Evolutionary conservation across 2,329 filamentous ascomycete species (phyloP), one percentile per base, ranked within the genome.

Genomic region (Microcyclospora tardicrescens): DNA sequence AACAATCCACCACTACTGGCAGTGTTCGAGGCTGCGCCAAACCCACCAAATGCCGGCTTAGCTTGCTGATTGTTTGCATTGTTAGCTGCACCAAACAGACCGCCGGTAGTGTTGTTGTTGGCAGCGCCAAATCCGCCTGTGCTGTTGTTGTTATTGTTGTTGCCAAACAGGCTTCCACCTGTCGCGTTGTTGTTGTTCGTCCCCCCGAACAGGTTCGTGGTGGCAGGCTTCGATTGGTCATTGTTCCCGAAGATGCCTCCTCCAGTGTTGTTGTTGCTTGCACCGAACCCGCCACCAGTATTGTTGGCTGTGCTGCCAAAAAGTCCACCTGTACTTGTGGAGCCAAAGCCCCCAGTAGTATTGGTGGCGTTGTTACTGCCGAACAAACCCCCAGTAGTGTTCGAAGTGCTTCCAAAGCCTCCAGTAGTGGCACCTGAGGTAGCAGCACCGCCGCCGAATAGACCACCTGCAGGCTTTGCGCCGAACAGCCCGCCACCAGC

Each of bases 181-280:
- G 52, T 32, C 12, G 53, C 46, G 57, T 57, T 46, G 39, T 33
- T 40, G 39, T 49, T 56, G 34, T 55, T 62, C 31, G 50, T 42
- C 28, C 42, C 45, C 4, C 64, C 64, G 42, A 69, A 69, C 5
- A 66, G 49, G 30, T 52, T 57, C 51, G 50, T 62, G 27, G 50
- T 58, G 54, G 46, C 61, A 27, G 51, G 43, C 36, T 50, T 55
- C 37, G 41, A 45, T 31, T 50, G 44, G 11, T 38, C 42, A 28
- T 36, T 46, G 38, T 40, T 42, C 29, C 43, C 43, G 24, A 49
- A 48, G 14, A 43, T 33, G 10, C 43, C 37, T 30, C 31, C 33
- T 12, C 40, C 42, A 16, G 44, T 33, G 14, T 37, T 45, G 15
- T 35, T 37, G 11, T 36, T 41, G 35, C 44, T 59, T 38, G 55